phyloP scores from a whole-genome alignment of 140 eudicot genomes.

The Oenanthe javanica region DNA sequence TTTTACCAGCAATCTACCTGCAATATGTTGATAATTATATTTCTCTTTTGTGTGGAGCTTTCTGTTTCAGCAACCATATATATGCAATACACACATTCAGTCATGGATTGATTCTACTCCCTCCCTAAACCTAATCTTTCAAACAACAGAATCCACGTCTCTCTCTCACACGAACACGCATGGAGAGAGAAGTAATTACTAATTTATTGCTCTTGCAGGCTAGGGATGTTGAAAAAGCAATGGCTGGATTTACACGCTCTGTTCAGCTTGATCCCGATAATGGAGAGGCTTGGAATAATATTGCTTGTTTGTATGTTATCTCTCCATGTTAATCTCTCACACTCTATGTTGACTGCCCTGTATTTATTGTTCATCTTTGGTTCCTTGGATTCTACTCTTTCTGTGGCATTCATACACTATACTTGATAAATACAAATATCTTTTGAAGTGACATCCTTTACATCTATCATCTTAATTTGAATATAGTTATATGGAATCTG shows the following conservation, averaged over 20 bases:
- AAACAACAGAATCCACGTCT: neutral
- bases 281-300: constrained; percentile 97
- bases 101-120: neutral
- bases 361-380: constrained; percentile 2
- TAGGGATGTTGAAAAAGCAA: constrained; percentile 67
- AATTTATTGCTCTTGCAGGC: constrained; percentile 19
- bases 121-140: neutral
- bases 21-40: neutral
- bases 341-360: neutral
- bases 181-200: neutral
- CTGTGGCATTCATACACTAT: neutral
- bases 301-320: constrained; percentile 59
- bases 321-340: neutral
- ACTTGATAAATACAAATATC: neutral
- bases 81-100: neutral
- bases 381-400: neutral
- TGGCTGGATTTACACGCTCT: constrained; percentile 78
- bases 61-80: neutral
- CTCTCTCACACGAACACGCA: neutral
- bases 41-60: neutral
- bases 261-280: constrained; percentile 93
- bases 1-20: neutral
- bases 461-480: neutral
- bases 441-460: neutral
- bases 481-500: neutral